Evolutionary conservation across 2,329 filamentous ascomycete species (phyloP), one percentile per base, ranked within the genome.

Genomic region (Exutisphaerella laricina): DNA sequence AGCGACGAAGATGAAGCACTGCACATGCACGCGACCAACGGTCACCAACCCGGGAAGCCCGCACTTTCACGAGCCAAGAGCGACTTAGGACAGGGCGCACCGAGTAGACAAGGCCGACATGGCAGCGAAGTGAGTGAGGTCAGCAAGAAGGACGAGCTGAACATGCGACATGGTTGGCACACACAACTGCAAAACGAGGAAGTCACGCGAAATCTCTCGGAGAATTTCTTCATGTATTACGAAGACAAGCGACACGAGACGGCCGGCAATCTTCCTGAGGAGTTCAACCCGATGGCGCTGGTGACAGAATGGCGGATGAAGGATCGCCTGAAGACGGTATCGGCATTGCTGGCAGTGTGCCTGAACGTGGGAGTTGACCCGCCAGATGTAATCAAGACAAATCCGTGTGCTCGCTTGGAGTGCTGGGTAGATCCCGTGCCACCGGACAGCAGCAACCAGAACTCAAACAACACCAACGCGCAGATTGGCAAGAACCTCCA

Each of bases 201-300:
- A 58, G 84, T 94, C 56, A 52, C 50, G 16, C 84, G 85, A 44
- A 78, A 88, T 53, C 73, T 95, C 51, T 58, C 53, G 30, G 42
- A 95, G 85, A 94, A 88, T 55, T 98, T 94, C 80, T 97, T 95
- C 72, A 97, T 97, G 90, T 98, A 98, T 69, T 98, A 86, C 66
- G 96, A 90, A 51, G 92, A 98, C 67, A 97, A 97, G 67, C 84
- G 90, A 40, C 92, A 98, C 67, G 92, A 97, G 64, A 92, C 88
- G 16, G 90, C 88, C 25, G 92, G 88, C 16, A 88, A 89, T 54
- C 87, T 88, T 12, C 87, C 88, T 61, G 76, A 79, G 39, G 49
- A 52, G 14, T 57, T 53, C 39, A 56, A 63, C 31, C 51, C 57
- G 5, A 57, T 53, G 43, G 52, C 49, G 21, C 52, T 61, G 37